Conservation (phyloP, 192 early-diverging fungal species). For the Piromyces finnis region DNA sequence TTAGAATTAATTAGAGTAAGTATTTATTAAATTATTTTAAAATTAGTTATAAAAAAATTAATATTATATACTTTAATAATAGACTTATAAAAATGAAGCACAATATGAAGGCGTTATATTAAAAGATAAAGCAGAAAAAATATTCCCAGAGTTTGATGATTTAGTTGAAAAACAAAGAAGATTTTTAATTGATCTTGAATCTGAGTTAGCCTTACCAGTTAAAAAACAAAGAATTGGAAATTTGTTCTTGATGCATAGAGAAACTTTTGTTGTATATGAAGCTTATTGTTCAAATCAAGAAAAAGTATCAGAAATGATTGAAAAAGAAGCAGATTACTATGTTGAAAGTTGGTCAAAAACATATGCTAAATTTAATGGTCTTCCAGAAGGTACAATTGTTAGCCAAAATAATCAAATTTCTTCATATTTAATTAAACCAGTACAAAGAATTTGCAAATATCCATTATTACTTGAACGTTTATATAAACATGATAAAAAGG, state of each 20-base stretch:
- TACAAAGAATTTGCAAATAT: slow-evolving; percentile 97
- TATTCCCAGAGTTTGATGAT: slow-evolving; percentile 86
- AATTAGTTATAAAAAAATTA: no score
- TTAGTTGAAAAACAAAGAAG: slow-evolving; percentile 92
- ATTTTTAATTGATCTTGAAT: slow-evolving; percentile 81
- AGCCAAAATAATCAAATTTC: neutral
- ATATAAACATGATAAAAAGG: neutral
- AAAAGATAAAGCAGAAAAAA: slow-evolving; percentile 55
- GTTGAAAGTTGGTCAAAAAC: neutral
- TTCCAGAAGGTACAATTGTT: neutral
- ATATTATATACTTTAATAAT: no score
- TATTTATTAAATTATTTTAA: neutral
- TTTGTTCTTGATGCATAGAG: slow-evolving; percentile 23
- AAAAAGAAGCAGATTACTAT: slow-evolving; percentile 34
- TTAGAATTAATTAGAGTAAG: slow-evolving; percentile 61
- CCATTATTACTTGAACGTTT: slow-evolving; percentile 54
- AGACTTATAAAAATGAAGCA: slow-evolving; percentile 55
- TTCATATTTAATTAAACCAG: slow-evolving; percentile 22
- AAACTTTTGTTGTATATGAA: slow-evolving; percentile 54
- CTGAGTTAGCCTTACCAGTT: slow-evolving; percentile 35
- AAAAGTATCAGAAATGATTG: slow-evolving; percentile 48
- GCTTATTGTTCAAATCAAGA: slow-evolving; percentile 86
- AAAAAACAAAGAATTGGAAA: slow-evolving; percentile 77
- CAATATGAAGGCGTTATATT: slow-evolving; percentile 50
- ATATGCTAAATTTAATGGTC: neutral